Percentiles rank a stretch among this genome's conserved stretches.
Evolutionary conservation across 148 eudicot species (phyloP).

Genomic region (Vaccinium darrowii): DNA sequence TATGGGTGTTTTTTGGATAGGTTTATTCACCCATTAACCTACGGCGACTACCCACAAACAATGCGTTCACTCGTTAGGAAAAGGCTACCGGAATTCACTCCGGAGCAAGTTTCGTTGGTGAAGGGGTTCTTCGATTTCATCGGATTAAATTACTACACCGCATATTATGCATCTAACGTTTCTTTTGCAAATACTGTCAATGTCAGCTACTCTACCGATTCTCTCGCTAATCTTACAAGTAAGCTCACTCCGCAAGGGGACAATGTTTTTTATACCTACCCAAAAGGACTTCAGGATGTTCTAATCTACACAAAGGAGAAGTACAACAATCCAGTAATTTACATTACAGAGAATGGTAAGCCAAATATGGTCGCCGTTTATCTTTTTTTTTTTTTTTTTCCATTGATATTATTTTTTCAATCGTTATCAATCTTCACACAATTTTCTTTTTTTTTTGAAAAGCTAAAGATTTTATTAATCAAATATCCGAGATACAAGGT

Average conservation of each 20-base stretch:
- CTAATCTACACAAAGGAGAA: constrained; percentile 23
- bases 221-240: constrained; percentile 38
- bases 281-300: constrained; percentile 17
- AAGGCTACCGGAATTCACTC: constrained; percentile 5
- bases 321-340: constrained; percentile 26
- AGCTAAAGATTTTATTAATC: too few relatives aligned
- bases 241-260: constrained; percentile 6
- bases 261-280: not conserved
- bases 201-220: constrained; percentile 40
- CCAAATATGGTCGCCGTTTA: not conserved
- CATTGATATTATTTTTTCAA: too few relatives aligned
- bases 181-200: constrained; percentile 23
- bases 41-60: not conserved
- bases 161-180: constrained; percentile 35
- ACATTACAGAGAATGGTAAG: constrained; percentile 28
- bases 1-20: not conserved
- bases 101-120: not conserved
- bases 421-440: too few relatives aligned
- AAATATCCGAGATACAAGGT: too few relatives aligned
- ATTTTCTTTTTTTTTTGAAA: too few relatives aligned
- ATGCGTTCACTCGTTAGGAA: not conserved
- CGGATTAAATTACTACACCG: constrained; percentile 4
- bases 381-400: not conserved
- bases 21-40: constrained; percentile 12
- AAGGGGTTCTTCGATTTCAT: constrained; percentile 11